phyloP scores from a whole-genome alignment of 2,329 filamentous ascomycete genomes.

The Coniochaeta sp. region DNA sequence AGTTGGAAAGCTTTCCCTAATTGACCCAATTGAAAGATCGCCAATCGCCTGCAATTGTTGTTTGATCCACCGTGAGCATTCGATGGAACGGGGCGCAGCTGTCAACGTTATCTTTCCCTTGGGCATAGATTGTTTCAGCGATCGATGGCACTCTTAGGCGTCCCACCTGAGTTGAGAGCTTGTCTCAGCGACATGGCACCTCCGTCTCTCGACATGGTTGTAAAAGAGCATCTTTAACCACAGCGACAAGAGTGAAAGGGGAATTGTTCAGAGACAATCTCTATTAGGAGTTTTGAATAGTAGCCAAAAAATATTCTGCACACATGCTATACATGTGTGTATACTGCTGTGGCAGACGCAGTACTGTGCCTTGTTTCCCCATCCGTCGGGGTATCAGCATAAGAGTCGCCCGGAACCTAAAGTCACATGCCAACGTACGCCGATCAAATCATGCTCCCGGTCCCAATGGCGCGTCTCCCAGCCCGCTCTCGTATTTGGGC shows the following conservation, averaged over 20 bases:
- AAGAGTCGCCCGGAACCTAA: not conserved
- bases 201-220: not conserved
- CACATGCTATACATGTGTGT: not conserved
- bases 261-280: not conserved
- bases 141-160: too few species aligned
- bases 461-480: not conserved
- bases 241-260: not conserved
- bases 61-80: not conserved
- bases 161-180: too few species aligned
- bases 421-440: not conserved
- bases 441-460: not conserved
- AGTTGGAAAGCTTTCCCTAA: not conserved
- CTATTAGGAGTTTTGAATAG: not conserved
- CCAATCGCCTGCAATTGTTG: not conserved
- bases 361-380: not conserved
- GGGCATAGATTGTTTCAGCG: not conserved
- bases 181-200: not conserved
- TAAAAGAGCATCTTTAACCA: too few species aligned
- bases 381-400: not conserved
- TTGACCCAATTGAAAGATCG: not conserved
- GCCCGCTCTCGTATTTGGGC: not conserved
- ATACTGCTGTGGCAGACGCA: not conserved
- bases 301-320: not conserved
- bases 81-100: not conserved
- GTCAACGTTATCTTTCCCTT: not conserved